phyloP scores from a whole-genome alignment of 495 filamentous ascomycete species.

The Pseudoneurospora amorphoporcata region DNA sequence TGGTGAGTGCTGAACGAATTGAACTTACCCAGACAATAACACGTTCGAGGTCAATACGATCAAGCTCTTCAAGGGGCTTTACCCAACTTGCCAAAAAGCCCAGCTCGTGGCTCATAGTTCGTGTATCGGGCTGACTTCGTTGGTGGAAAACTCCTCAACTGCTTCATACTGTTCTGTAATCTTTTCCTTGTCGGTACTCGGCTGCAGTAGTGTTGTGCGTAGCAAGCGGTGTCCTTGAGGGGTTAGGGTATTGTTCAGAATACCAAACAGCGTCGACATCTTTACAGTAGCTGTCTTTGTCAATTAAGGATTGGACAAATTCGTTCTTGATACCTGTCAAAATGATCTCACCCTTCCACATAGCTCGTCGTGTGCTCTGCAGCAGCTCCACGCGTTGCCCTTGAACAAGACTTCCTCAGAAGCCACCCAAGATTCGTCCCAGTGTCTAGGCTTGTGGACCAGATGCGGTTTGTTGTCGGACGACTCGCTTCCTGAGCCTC shows the following conservation, averaged over 20 bases:
- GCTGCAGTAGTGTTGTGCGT: too few species aligned
- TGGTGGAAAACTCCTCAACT: slow-evolving; percentile 69
- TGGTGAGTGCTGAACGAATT: too few species aligned
- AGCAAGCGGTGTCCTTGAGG: too few species aligned
- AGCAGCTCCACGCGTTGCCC: slow-evolving; percentile 60
- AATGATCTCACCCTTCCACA: too few species aligned
- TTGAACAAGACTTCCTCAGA: slow-evolving; percentile 22
- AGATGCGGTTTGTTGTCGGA: slow-evolving; percentile 5
- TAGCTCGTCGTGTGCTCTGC: slow-evolving; percentile 61
- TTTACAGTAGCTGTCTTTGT: slow-evolving; percentile 35
- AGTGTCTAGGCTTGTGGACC: slow-evolving; percentile 17
- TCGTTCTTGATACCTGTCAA: too few species aligned
- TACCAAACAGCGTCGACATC: slow-evolving; percentile 64
- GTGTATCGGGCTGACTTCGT: slow-evolving; percentile 54
- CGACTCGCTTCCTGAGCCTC: slow-evolving; percentile 12
- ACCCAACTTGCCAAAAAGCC: too few species aligned
- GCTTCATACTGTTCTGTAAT: slow-evolving; percentile 65
- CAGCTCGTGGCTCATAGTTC: too few species aligned
- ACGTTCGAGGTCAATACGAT: too few species aligned
- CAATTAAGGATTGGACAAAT: too few species aligned
- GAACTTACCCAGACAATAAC: too few species aligned
- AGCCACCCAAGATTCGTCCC: slow-evolving; percentile 15
- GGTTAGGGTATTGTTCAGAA: too few species aligned
- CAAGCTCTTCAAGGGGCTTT: too few species aligned
- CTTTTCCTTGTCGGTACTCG: slow-evolving; percentile 59